Conservation (phyloP, 1,284 basidiomycete species). For the Apiotrichum siamense region DNA sequence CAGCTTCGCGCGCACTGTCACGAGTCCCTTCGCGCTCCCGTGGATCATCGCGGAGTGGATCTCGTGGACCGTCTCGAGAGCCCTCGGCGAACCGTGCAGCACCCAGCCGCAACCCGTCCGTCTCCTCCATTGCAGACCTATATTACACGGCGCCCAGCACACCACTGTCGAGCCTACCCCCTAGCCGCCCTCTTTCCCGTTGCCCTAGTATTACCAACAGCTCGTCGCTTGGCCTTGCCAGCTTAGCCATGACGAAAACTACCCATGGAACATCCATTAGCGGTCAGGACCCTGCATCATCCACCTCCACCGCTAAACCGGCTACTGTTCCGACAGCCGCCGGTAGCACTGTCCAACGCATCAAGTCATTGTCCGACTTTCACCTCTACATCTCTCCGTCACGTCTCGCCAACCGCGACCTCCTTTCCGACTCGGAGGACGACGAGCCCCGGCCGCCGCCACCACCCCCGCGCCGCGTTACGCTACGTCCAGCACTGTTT, state of each 20-base stretch:
- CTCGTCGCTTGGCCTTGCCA: slow-evolving; percentile 4
- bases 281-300: not conserved
- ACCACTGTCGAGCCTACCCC: not conserved
- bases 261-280: slow-evolving; percentile 2
- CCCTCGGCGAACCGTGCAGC: slow-evolving; percentile 1
- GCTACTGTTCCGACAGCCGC: not conserved
- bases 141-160: slow-evolving; percentile 37
- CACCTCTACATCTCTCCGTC: slow-evolving; percentile 47
- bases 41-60: not conserved
- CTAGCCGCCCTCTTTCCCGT: slow-evolving; percentile 7
- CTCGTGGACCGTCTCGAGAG: slow-evolving; percentile 2
- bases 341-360: slow-evolving; percentile 25
- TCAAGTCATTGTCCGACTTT: slow-evolving; percentile 42
- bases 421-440: slow-evolving; percentile 36
- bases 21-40: slow-evolving; percentile 3
- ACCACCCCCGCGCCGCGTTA: slow-evolving; percentile 2
- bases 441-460: slow-evolving; percentile 8
- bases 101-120: slow-evolving; percentile 15
- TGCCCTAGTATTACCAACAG: not conserved
- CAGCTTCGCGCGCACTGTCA: slow-evolving; percentile 3
- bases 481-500: slow-evolving; percentile 26
- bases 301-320: not conserved
- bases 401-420: slow-evolving; percentile 36
- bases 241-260: slow-evolving; percentile 18
- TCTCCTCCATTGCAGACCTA: slow-evolving; percentile 41